Evolutionary conservation across 1,139 yeast species (phyloP).

Genomic region (Taiozyma sp.): DNA sequence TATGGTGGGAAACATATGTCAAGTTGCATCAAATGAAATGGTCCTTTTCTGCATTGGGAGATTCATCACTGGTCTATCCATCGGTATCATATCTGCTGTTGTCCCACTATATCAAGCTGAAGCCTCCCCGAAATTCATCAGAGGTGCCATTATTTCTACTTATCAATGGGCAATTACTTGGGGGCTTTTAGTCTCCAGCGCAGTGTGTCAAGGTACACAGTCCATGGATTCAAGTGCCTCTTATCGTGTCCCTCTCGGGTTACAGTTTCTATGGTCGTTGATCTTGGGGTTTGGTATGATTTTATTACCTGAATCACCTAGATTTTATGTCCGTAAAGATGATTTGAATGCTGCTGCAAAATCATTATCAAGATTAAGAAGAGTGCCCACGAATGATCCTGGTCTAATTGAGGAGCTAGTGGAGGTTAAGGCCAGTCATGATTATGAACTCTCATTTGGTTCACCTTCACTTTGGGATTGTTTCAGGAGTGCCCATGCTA

Average conservation of each 20-base stretch:
- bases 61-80: conserved; percentile 61
- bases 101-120: conserved; percentile 80
- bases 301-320: conserved; percentile 68
- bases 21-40: conserved; percentile 45
- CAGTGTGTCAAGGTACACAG: conserved; percentile 73
- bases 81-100: conserved; percentile 48
- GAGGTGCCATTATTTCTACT: conserved; percentile 76
- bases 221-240: conserved; percentile 46
- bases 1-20: conserved; percentile 59
- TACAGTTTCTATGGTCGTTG: conserved; percentile 67
- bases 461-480: conserved; percentile 51
- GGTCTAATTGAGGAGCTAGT: conserved; percentile 68
- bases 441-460: conserved; percentile 66
- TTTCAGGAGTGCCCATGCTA: conserved; percentile 58
- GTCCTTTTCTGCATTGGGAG: conserved; percentile 54
- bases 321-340: conserved; percentile 61
- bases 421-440: conserved; percentile 73
- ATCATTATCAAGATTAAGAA: conserved; percentile 58
- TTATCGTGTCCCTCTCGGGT: conserved; percentile 69
- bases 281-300: conserved; percentile 58
- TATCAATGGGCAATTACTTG: conserved; percentile 86
- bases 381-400: conserved; percentile 54
- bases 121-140: conserved; percentile 69
- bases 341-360: conserved; percentile 53
- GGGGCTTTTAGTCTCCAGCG: conserved; percentile 72